These are phyloP conservation scores for Mrakia blollopis DNA, from an alignment of 768 basidiomycete species.

Conservation along the genomic window DNA sequence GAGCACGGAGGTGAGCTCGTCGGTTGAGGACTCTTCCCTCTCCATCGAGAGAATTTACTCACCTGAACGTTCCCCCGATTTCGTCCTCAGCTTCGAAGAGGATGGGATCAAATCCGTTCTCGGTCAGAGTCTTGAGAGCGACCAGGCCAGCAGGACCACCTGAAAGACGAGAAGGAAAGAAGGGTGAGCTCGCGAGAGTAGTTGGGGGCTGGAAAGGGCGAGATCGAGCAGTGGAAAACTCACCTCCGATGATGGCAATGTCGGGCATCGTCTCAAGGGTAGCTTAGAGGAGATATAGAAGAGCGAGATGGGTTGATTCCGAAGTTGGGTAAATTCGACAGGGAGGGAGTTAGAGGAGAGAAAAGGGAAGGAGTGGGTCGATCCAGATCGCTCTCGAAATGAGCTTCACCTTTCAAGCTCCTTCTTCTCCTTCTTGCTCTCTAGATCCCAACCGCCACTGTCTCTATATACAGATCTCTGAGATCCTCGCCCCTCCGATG, in stretches of 20 bases:
- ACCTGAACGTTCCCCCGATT: slow-evolving; percentile 54
- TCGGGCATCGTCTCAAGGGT: neutral
- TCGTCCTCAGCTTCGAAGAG: slow-evolving; percentile 52
- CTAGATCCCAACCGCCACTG: neutral
- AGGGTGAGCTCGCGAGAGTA: neutral
- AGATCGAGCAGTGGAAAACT: neutral
- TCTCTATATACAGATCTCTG: neutral
- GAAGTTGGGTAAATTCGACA: neutral
- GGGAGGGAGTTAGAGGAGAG: neutral
- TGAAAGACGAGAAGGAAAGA: neutral
- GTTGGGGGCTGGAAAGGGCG: neutral
- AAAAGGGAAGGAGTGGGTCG: neutral
- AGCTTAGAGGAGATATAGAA: neutral
- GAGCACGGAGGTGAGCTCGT: slow-evolving; percentile 16
- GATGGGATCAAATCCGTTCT: slow-evolving; percentile 52
- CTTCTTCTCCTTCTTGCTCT: neutral
- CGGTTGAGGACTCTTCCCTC: neutral
- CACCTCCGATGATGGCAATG: slow-evolving; percentile 24
- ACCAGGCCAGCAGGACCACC: slow-evolving; percentile 55
- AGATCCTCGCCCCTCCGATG: neutral
- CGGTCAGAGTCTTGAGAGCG: slow-evolving; percentile 50
- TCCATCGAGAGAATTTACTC: neutral
- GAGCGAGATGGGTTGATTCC: neutral
- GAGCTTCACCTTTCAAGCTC: neutral
- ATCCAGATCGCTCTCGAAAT: neutral